A percentile compares a stretch with the other conserved stretches of the same genome.
phyloP scores from a whole-genome alignment of 148 eudicot species.

The Tetragonia tetragonoides region DNA sequence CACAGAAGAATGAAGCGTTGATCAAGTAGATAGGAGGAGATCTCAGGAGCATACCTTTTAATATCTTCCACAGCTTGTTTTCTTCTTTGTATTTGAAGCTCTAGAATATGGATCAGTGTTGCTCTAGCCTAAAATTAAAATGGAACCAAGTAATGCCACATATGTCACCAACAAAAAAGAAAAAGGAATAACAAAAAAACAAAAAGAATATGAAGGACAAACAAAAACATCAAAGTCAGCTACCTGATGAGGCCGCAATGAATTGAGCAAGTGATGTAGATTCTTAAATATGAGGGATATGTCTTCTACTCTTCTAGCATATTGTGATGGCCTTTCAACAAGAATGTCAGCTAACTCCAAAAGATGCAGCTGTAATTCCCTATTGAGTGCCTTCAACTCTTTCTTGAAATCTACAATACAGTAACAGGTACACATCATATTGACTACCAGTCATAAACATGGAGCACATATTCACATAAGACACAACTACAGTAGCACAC shows the following conservation, averaged over 20 bases:
- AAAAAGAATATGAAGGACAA: neutral
- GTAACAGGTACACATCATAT: neutral
- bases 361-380: conserved; percentile 84
- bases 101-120: conserved; percentile 78
- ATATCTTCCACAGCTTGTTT: conserved; percentile 93
- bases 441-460: neutral
- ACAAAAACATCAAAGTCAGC: neutral
- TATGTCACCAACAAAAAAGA: too few species aligned
- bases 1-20: neutral
- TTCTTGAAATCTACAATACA: conserved; percentile 69
- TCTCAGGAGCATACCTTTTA: conserved; percentile 50
- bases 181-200: too few species aligned
- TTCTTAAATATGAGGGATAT: conserved; percentile 87
- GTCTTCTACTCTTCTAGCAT: conserved; percentile 94
- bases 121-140: conserved; percentile 68
- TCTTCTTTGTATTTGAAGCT: conserved; percentile 88
- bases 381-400: conserved; percentile 75
- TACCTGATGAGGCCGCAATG: conserved; percentile 94
- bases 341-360: conserved; percentile 97
- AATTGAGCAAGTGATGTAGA: conserved; percentile 85
- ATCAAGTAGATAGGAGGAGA: neutral
- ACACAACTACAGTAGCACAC: too few species aligned
- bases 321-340: conserved; percentile 76
- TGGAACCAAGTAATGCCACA: conserved; percentile 1
- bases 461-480: neutral